Conservation (phyloP, 352 stramenopile species). For the Phytophthora foliorum region DNA sequence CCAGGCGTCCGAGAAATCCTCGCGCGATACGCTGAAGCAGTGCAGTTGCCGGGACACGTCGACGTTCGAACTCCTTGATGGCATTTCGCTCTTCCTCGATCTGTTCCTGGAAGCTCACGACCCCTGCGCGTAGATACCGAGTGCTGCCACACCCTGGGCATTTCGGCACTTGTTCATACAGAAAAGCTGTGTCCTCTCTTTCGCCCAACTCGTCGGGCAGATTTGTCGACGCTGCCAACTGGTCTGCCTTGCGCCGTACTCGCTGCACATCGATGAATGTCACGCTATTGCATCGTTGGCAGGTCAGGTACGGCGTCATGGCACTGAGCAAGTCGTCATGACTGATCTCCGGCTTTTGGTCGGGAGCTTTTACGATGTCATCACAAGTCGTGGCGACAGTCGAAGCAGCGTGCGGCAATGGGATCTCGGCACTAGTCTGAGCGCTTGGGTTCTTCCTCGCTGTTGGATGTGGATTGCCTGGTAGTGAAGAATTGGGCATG, state of each 20-base stretch:
- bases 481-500: slow-evolving; percentile 17
- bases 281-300: slow-evolving; percentile 80
- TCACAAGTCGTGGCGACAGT: not conserved
- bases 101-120: slow-evolving; percentile 83
- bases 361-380: not conserved
- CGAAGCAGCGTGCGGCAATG: not conserved
- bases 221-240: slow-evolving; percentile 8
- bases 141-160: slow-evolving; percentile 76
- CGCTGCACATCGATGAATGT: slow-evolving; percentile 75
- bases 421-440: not conserved
- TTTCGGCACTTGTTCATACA: slow-evolving; percentile 69
- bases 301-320: slow-evolving; percentile 84
- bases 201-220: slow-evolving; percentile 8
- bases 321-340: slow-evolving; percentile 31
- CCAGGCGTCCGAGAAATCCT: slow-evolving; percentile 67
- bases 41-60: slow-evolving; percentile 56
- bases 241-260: slow-evolving; percentile 47
- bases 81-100: slow-evolving; percentile 71
- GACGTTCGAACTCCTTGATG: slow-evolving; percentile 75
- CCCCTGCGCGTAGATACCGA: slow-evolving; percentile 72
- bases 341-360: not conserved
- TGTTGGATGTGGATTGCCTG: slow-evolving; percentile 1
- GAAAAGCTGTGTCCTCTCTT: slow-evolving; percentile 16
- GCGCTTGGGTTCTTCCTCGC: not conserved
- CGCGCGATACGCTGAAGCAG: slow-evolving; percentile 72